A percentile compares a stretch with the other conserved stretches of the same genome.
Conservation (phyloP, 2,329 filamentous ascomycete species). For the Talaromyces sp. region DNA sequence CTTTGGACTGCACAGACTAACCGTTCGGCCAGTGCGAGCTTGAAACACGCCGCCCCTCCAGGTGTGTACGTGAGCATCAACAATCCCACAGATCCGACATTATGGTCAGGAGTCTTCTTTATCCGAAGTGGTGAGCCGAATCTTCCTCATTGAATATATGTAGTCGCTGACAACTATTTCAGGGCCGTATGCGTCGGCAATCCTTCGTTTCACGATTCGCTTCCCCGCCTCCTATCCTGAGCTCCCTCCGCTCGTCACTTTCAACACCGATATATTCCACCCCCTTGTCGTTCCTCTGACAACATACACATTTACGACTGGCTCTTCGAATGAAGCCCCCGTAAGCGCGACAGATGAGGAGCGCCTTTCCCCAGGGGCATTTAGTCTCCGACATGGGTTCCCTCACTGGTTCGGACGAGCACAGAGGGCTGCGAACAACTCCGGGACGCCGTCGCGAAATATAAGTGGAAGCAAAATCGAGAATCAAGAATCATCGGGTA, state of each 20-base stretch:
- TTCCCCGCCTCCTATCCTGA: constrained; percentile 78
- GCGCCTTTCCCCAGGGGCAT: constrained; percentile 77
- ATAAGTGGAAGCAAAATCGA: constrained; percentile 36
- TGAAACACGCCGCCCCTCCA: constrained; percentile 76
- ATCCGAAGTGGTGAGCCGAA: constrained; percentile 68
- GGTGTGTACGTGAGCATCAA: constrained; percentile 83
- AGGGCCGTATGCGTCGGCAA: constrained; percentile 85
- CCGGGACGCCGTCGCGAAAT: constrained; percentile 34
- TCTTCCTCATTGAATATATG: constrained; percentile 2
- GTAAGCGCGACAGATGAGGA: constrained; percentile 81
- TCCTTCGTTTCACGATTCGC: constrained; percentile 83
- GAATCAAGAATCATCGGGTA: constrained; percentile 1
- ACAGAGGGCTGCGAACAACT: constrained; percentile 36
- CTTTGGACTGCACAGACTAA: not conserved
- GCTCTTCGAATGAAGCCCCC: constrained; percentile 67
- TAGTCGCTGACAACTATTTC: constrained; percentile 3
- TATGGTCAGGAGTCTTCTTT: constrained; percentile 91
- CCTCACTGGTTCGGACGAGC: constrained; percentile 77
- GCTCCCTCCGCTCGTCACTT: constrained; percentile 77
- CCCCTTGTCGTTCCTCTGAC: constrained; percentile 86
- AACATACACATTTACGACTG: constrained; percentile 88
- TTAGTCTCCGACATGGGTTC: constrained; percentile 86
- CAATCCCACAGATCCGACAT: constrained; percentile 69
- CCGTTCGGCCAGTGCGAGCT: constrained; percentile 58
- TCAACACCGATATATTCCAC: constrained; percentile 91